Percentiles rank a stretch among this genome's conserved stretches.
These are phyloP conservation scores for Cyclotella choctawhatcheeana DNA, from an alignment of 108 stramenopile genomes.

Conservation along the genomic window DNA sequence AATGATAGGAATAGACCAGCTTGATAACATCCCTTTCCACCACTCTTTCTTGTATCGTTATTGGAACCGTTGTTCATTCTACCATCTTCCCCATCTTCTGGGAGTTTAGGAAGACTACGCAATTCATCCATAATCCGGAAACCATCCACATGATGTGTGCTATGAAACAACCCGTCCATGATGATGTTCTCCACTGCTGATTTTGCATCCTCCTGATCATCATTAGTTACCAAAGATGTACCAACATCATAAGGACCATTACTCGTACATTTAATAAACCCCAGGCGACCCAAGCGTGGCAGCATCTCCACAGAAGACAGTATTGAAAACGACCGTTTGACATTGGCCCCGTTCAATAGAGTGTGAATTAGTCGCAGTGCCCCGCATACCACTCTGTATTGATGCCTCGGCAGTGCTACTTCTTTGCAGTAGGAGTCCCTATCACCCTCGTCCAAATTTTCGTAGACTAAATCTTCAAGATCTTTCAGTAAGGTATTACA, in stretches of 20 bases:
- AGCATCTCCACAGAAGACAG: conserved; percentile 26
- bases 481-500: conserved; percentile 21
- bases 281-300: conserved; percentile 33
- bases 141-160: conserved; percentile 75
- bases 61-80: background rate
- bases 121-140: conserved; percentile 59
- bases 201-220: background rate
- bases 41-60: background rate
- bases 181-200: conserved; percentile 36
- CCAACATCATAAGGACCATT: background rate
- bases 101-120: conserved; percentile 11
- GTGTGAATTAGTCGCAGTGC: conserved; percentile 15
- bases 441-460: background rate
- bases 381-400: conserved; percentile 9
- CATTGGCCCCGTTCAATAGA: conserved; percentile 15
- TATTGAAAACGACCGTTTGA: conserved; percentile 27
- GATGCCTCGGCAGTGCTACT: background rate
- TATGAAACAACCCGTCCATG: conserved; percentile 58
- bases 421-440: too few species aligned
- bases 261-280: conserved; percentile 3
- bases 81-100: background rate
- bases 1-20: conserved; percentile 24
- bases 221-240: background rate
- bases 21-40: conserved; percentile 20
- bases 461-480: conserved; percentile 16